Conservation (phyloP, 306 rosid species). For the Prosopis cineraria region DNA sequence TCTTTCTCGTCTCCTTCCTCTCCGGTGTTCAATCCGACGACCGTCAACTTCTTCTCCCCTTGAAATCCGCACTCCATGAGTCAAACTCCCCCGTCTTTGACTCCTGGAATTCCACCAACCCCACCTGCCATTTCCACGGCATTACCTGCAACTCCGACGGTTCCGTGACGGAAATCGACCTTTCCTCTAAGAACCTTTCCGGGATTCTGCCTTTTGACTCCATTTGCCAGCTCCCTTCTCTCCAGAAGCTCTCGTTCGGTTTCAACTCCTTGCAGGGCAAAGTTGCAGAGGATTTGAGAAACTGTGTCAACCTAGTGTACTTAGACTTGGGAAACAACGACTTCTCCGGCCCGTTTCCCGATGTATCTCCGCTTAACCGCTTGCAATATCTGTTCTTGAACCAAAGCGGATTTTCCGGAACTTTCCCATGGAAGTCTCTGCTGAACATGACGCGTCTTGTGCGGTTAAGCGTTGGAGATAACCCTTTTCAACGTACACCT, state of each 20-base stretch:
- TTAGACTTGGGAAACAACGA: constrained; percentile 74
- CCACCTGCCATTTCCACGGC: constrained; percentile 57
- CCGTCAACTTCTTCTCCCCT: constrained; percentile 51
- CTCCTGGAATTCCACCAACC: constrained; percentile 50
- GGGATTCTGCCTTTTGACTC: constrained; percentile 66
- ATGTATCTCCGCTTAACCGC: constrained; percentile 48
- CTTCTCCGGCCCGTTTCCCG: constrained; percentile 66
- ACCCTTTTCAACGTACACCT: constrained; percentile 51
- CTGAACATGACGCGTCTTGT: constrained; percentile 49
- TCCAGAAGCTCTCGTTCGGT: constrained; percentile 64
- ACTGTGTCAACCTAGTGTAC: constrained; percentile 57
- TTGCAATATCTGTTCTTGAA: constrained; percentile 61
- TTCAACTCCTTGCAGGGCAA: constrained; percentile 54
- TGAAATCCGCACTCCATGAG: constrained; percentile 49
- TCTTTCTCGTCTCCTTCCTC: constrained; percentile 42
- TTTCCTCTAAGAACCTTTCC: constrained; percentile 45
- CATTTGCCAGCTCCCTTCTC: constrained; percentile 59
- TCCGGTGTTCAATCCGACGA: constrained; percentile 45
- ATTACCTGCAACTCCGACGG: constrained; percentile 50
- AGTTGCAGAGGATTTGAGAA: constrained; percentile 49
- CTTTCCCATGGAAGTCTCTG: constrained; percentile 78
- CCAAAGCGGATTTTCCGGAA: constrained; percentile 65
- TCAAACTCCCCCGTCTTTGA: constrained; percentile 35
- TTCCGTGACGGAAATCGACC: constrained; percentile 59
- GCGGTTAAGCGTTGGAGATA: constrained; percentile 79